These are phyloP conservation scores for Leersia perrieri DNA, from an alignment of 176 grass and related monocot genomes.

Conservation along the genomic window DNA sequence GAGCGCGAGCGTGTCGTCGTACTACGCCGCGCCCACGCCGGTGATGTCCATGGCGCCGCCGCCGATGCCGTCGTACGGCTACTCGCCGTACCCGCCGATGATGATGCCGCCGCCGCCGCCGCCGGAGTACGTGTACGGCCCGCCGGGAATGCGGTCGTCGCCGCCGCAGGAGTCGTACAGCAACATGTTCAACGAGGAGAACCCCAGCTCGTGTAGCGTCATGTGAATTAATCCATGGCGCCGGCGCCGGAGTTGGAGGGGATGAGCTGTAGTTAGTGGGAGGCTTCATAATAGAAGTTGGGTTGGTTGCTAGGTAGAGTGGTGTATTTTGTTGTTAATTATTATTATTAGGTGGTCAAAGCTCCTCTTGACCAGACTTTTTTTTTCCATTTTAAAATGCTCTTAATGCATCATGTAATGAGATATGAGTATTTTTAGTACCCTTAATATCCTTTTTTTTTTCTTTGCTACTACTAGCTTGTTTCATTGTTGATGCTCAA, in stretches of 20 bases:
- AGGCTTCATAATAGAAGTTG: constrained; percentile 39
- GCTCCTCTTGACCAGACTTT: constrained; percentile 31
- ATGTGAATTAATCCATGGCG: no score
- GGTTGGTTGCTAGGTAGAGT: constrained; percentile 23
- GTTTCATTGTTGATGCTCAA: not conserved
- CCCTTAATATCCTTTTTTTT: not conserved
- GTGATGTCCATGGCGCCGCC: constrained; percentile 7
- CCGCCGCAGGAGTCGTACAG: constrained; percentile 35
- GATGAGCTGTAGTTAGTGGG: constrained; percentile 33
- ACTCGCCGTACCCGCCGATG: constrained; percentile 22
- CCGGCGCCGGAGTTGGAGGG: not conserved
- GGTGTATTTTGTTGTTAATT: constrained; percentile 39
- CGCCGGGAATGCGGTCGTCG: constrained; percentile 43
- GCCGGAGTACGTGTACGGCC: constrained; percentile 48
- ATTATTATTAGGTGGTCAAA: constrained; percentile 56
- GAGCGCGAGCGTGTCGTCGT: constrained; percentile 59
- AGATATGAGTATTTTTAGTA: constrained; percentile 22
- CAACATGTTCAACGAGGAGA: constrained; percentile 64
- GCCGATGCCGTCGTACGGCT: constrained; percentile 33
- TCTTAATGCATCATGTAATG: constrained; percentile 23
- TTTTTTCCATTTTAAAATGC: not conserved
- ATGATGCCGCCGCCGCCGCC: constrained; percentile 23
- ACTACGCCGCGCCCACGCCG: constrained; percentile 64
- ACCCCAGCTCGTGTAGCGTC: constrained; percentile 56
- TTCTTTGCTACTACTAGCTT: no score